Percentiles rank a stretch among this genome's conserved stretches.
These are phyloP conservation scores for Chlamydomonas reinhardtii DNA, from an alignment of 163 green algal species.

Conservation along the genomic window DNA sequence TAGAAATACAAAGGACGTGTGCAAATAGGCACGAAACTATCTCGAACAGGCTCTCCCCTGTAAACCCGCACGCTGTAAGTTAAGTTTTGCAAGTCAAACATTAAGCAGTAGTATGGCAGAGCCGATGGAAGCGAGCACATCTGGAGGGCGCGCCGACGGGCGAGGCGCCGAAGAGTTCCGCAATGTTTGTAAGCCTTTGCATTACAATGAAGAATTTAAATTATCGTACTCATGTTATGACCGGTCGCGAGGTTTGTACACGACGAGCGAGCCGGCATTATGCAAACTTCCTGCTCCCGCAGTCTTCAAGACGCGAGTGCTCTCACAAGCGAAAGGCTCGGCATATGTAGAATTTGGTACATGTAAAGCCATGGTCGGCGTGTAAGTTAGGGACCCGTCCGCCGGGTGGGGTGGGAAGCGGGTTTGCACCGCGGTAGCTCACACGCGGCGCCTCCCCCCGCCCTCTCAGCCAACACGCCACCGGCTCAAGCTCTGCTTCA, in stretches of 20 bases:
- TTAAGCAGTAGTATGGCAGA: no score
- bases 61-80: no score
- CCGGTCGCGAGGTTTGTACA: not conserved
- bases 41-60: no score
- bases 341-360: slow-evolving; percentile 84
- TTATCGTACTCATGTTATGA: no score
- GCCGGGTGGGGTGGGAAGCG: no score
- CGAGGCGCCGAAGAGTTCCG: slow-evolving; percentile 78
- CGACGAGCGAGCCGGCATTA: not conserved
- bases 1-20: no score
- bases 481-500: no score
- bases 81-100: no score
- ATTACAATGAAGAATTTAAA: not conserved
- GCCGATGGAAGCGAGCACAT: slow-evolving; percentile 27
- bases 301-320: slow-evolving; percentile 80
- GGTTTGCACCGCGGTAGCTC: no score
- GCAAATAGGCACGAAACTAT: no score
- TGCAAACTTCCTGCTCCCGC: not conserved
- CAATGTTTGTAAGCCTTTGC: slow-evolving; percentile 67
- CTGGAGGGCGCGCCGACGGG: slow-evolving; percentile 64
- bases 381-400: slow-evolving; percentile 65
- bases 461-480: no score
- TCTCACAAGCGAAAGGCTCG: slow-evolving; percentile 86
- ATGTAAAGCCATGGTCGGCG: slow-evolving; percentile 89
- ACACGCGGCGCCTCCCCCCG: no score